A percentile compares a stretch with the other conserved stretches of the same genome.
These are phyloP conservation scores for Russula foetens DNA, from an alignment of 768 basidiomycete genomes.

Conservation along the genomic window DNA sequence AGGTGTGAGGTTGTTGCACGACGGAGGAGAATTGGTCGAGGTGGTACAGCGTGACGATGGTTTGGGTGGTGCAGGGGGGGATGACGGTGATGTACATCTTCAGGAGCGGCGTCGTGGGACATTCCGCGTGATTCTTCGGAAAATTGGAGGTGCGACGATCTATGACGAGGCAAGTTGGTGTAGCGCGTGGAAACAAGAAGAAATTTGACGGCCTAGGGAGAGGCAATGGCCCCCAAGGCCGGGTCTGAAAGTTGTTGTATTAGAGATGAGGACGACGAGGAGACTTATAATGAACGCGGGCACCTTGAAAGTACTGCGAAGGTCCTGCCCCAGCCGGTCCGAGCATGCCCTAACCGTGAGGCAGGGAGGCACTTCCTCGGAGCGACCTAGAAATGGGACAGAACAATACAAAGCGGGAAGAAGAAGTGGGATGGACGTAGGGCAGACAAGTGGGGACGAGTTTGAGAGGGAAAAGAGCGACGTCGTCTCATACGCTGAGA, in stretches of 20 bases:
- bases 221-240: not conserved
- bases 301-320: not conserved
- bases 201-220: not conserved
- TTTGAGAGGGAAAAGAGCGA: not conserved
- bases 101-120: slow-evolving; percentile 9
- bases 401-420: slow-evolving; percentile 9
- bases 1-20: not conserved
- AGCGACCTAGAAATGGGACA: not conserved
- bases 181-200: not conserved
- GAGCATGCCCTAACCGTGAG: slow-evolving; percentile 6
- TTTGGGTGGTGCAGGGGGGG: slow-evolving; percentile 10
- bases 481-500: slow-evolving; percentile 1
- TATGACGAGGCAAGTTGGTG: not conserved
- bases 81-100: slow-evolving; percentile 1
- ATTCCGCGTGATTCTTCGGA: slow-evolving; percentile 5
- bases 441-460: not conserved
- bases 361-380: not conserved
- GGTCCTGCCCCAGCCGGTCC: not conserved
- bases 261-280: not conserved
- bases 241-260: not conserved
- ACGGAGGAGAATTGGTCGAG: slow-evolving; percentile 10
- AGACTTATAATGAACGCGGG: slow-evolving; percentile 1
- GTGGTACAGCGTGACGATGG: slow-evolving; percentile 13
- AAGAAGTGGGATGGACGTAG: not conserved
- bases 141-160: not conserved